phyloP scores from a whole-genome alignment of 2,329 filamentous ascomycete genomes.

The Fusarium tuaranense region DNA sequence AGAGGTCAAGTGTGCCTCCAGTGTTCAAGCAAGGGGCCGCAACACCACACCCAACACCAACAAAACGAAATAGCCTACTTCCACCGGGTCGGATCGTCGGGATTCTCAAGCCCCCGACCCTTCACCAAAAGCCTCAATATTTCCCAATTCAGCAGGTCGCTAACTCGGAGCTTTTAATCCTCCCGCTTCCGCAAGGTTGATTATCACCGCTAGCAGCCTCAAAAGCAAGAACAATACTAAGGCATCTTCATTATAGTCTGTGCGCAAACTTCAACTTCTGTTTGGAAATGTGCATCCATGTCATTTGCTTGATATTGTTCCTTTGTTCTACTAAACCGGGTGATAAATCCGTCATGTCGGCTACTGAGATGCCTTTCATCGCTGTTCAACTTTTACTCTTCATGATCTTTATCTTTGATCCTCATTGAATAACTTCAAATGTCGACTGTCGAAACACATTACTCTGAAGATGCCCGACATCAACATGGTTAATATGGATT shows the following conservation, averaged over 20 bases:
- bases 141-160: background rate
- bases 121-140: background rate
- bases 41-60: background rate
- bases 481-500: conserved; percentile 22
- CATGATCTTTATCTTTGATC: background rate
- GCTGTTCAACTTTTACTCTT: background rate
- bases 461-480: background rate
- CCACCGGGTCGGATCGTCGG: background rate
- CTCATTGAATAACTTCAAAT: background rate
- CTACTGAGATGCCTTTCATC: background rate
- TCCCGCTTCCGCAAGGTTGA: background rate
- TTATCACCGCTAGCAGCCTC: background rate
- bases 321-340: conserved; percentile 28
- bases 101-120: background rate
- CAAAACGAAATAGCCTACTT: background rate
- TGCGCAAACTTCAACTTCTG: conserved; percentile 14
- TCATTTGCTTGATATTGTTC: conserved; percentile 30
- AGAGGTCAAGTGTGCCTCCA: background rate
- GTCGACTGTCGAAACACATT: background rate
- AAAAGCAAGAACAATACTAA: conserved; percentile 36
- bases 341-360: background rate
- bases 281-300: background rate
- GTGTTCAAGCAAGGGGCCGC: background rate
- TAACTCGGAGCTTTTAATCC: background rate
- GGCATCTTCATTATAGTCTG: conserved; percentile 20